Conservation (phyloP, 2,329 filamentous ascomycete genomes). For the Alternaria sp. region DNA sequence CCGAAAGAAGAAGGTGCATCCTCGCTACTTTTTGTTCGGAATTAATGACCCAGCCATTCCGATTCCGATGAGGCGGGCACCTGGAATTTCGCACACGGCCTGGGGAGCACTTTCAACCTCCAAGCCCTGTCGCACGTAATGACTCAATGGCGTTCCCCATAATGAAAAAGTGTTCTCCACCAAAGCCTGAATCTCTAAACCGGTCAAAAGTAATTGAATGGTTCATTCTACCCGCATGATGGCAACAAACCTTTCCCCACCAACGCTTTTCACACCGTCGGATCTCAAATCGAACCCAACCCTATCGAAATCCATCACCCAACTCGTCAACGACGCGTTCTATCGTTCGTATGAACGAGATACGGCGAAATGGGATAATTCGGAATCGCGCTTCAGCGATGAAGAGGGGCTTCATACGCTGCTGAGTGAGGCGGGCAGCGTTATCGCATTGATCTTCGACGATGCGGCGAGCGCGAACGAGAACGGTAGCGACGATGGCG, state of each 20-base stretch:
- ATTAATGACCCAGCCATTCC: not conserved
- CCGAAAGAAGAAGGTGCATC: not conserved
- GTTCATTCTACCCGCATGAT: slow-evolving; percentile 2
- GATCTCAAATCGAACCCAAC: slow-evolving; percentile 10
- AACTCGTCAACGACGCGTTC: slow-evolving; percentile 32
- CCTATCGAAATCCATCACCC: slow-evolving; percentile 17
- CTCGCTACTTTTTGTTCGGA: not conserved
- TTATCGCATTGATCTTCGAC: slow-evolving; percentile 27
- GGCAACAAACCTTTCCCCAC: slow-evolving; percentile 11
- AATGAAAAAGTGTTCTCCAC: slow-evolving; percentile 1
- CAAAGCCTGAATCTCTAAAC: not conserved
- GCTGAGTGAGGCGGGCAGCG: slow-evolving; percentile 14
- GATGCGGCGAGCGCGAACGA: not conserved
- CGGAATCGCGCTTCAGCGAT: slow-evolving; percentile 17
- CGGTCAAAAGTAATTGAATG: not conserved
- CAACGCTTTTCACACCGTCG: slow-evolving; percentile 15
- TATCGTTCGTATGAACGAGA: slow-evolving; percentile 15
- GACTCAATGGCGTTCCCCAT: not conserved
- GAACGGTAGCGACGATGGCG: not conserved
- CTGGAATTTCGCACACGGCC: not conserved
- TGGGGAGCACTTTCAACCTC: not conserved
- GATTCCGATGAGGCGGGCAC: not conserved
- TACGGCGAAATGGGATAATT: slow-evolving; percentile 21
- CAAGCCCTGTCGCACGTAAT: not conserved
- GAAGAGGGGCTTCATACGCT: slow-evolving; percentile 19